Evolutionary conservation across 2,329 filamentous ascomycete genomes (phyloP).

Genomic region (Cytospora mali): DNA sequence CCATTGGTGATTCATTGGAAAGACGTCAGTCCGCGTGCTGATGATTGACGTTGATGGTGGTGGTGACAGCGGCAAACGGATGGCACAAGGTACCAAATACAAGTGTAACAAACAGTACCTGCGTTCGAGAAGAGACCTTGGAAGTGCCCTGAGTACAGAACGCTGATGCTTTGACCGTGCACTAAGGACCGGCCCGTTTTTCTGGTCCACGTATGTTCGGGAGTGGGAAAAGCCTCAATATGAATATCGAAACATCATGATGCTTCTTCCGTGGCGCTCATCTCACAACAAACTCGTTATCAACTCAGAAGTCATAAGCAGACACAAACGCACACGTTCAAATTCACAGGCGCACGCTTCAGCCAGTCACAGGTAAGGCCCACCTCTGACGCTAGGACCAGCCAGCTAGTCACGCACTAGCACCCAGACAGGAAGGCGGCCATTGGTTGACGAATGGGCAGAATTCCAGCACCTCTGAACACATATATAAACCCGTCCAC

Average conservation of each 20-base stretch:
- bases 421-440: conserved; percentile 10
- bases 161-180: neutral
- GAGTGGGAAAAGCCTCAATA: neutral
- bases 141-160: neutral
- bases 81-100: neutral
- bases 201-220: neutral
- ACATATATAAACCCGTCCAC: conserved; percentile 18
- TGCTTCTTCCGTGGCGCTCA: neutral
- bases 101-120: neutral
- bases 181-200: neutral
- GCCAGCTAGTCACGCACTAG: neutral
- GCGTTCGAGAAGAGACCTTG: too few species aligned
- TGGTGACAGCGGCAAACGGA: neutral
- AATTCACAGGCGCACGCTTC: neutral
- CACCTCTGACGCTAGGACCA: conserved; percentile 1
- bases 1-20: neutral
- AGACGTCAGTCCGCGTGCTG: neutral
- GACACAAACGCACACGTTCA: neutral
- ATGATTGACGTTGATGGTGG: neutral
- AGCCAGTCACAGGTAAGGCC: neutral
- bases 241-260: neutral
- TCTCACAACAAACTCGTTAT: neutral
- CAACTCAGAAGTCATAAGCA: neutral
- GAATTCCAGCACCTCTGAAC: neutral
- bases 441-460: conserved; percentile 5